A percentile compares a stretch with the other conserved stretches of the same genome.
Conservation (phyloP, 2,329 filamentous ascomycete species). For the Purpureocillium takamizusanense region DNA sequence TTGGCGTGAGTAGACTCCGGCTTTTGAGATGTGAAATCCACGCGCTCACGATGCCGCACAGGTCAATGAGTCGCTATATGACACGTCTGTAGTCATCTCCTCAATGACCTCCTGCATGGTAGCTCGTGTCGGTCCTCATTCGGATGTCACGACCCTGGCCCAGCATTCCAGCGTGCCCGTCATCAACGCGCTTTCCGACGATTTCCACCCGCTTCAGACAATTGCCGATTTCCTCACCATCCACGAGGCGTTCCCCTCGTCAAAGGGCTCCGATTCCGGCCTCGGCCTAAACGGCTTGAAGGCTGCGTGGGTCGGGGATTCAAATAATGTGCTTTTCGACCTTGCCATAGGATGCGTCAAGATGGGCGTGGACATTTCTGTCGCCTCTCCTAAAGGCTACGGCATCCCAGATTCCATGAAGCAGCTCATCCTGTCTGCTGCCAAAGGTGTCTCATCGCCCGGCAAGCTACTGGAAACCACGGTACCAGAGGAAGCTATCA, state of each 20-base stretch:
- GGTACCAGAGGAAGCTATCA: constrained; percentile 75
- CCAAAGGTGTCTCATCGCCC: constrained; percentile 43
- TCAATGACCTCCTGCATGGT: constrained; percentile 83
- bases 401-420: constrained; percentile 70
- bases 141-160: constrained; percentile 63
- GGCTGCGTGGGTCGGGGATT: constrained; percentile 92
- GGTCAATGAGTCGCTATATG: constrained; percentile 91
- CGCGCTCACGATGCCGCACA: constrained; percentile 17
- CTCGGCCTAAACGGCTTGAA: constrained; percentile 76
- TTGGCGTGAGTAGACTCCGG: constrained; percentile 54
- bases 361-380: constrained; percentile 74
- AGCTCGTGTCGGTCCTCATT: constrained; percentile 67
- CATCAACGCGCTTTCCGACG: constrained; percentile 81
- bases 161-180: constrained; percentile 69
- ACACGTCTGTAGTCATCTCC: constrained; percentile 88
- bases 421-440: constrained; percentile 58
- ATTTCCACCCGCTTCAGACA: constrained; percentile 88
- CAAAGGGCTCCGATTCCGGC: constrained; percentile 23
- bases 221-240: constrained; percentile 93
- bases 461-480: constrained; percentile 68
- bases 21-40: constrained; percentile 4
- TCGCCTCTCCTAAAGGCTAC: constrained; percentile 81
- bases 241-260: constrained; percentile 60
- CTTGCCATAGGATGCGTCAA: constrained; percentile 82
- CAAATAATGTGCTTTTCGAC: constrained; percentile 95